Evolutionary conservation across 352 stramenopile species (phyloP).

Genomic region (Phytopythium montanum): DNA sequence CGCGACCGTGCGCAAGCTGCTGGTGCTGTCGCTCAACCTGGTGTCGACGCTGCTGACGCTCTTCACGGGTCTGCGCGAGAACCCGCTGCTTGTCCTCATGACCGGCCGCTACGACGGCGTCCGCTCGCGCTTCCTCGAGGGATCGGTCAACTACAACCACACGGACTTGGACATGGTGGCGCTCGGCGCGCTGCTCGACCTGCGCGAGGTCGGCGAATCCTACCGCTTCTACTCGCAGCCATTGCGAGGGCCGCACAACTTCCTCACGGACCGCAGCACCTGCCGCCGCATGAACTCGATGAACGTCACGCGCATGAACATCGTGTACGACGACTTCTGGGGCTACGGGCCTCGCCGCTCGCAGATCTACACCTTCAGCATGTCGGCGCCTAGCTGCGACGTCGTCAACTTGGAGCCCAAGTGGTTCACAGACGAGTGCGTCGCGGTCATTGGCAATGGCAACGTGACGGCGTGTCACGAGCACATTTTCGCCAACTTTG

Average conservation of each 20-base stretch:
- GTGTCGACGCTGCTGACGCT: constrained; percentile 31
- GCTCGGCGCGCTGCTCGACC: constrained; percentile 7
- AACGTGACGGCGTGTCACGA: constrained; percentile 21
- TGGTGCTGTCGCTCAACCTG: constrained; percentile 23
- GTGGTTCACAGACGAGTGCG: constrained; percentile 17
- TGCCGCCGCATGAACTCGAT: constrained; percentile 30
- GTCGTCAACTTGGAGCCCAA: constrained; percentile 24
- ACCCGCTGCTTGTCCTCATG: constrained; percentile 27
- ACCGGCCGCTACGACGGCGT: constrained; percentile 26
- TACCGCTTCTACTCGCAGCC: constrained; percentile 31
- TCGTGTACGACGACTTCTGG: constrained; percentile 28
- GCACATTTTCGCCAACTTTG: constrained; percentile 32
- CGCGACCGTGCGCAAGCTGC: constrained; percentile 9
- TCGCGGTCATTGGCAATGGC: constrained; percentile 5
- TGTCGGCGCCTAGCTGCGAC: constrained; percentile 28
- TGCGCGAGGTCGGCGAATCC: constrained; percentile 15
- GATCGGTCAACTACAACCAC: constrained; percentile 31
- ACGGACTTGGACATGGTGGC: constrained; percentile 15
- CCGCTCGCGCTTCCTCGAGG: constrained; percentile 17
- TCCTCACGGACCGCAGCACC: constrained; percentile 18
- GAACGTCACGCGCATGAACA: constrained; percentile 18
- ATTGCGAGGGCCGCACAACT: constrained; percentile 12
- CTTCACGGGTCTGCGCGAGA: constrained; percentile 34
- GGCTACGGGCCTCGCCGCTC: constrained; percentile 17
- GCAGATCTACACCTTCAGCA: constrained; percentile 27